Evolutionary conservation across 306 rosid species (phyloP), one percentile per base, ranked within the genome.

Genomic region (Sphenostylis stenocarpa): DNA sequence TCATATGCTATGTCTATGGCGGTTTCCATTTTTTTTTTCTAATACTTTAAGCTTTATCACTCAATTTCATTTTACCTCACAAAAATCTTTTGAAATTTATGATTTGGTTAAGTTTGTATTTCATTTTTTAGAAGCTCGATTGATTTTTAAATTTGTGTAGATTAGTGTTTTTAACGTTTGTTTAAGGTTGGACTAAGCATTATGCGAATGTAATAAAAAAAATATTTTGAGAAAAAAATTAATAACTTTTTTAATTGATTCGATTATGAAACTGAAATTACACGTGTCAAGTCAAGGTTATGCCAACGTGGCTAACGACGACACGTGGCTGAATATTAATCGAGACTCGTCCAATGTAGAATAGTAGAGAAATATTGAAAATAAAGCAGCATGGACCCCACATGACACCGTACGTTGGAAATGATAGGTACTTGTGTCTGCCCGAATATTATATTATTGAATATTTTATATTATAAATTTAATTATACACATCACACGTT

Each of bases 261-360:
- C n/a, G n/a, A n/a, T n/a, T n/a, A n/a, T n/a, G n/a, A 17, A 16
- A 21, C 17, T 20, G 3, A 13, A 16, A n/a, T 80, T 49, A 52
- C 69, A 51, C 9, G 79, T 80, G 74, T 41, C 6, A 17, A 17
- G n/a, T 47, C 10, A 13, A 72, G 5, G 3, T 1, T 1, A 14
- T 43, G 51, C 17, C 49, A 24, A 41, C 51, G 62, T 72, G 65
- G 16, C 49, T 9, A 53, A 20, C n/a, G 31, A 43, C 6, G 20
- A 53, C 10, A 52, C 79, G 74, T 72, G 83, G 74, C 79, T 39
- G 20, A 6, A 1, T 1, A 49, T 15, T 28, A 49, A 48, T 57
- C 26, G 26, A 4, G 20, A 21, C 61, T 65, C 23, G 20, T 33
- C 34, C 33, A 38, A 2, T 1, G 7, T 64, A 36, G 53, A 21